Evolutionary conservation across 306 rosid species (phyloP).

Genomic region (Parietaria judaica): DNA sequence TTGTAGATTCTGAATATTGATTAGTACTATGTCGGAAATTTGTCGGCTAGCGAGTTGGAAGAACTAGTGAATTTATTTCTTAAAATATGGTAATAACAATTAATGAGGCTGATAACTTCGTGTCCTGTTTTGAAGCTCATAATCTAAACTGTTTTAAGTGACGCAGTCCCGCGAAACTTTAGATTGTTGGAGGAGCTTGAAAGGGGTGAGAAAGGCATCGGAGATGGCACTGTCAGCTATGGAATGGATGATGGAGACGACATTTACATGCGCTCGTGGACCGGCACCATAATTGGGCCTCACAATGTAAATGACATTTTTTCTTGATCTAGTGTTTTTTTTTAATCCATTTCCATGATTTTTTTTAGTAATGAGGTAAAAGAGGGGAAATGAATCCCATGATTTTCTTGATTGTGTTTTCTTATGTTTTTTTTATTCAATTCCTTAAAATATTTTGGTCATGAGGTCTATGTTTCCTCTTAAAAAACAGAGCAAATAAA

Average conservation of each 20-base stretch:
- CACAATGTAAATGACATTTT: conserved; percentile 59
- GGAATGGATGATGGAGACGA: conserved; percentile 99
- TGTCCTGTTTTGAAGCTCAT: conserved; percentile 10
- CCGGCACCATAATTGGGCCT: conserved; percentile 83
- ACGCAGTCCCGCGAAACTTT: conserved; percentile 95
- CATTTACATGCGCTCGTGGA: conserved; percentile 74
- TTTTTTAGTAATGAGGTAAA: too few relatives aligned
- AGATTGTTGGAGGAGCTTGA: conserved; percentile 99
- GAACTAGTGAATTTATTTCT: neutral
- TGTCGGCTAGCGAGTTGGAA: too few relatives aligned
- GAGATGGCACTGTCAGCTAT: conserved; percentile 89
- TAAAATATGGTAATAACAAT: neutral
- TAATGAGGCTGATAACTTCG: neutral
- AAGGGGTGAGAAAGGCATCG: conserved; percentile 92
- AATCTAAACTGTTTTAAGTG: conserved; percentile 15
- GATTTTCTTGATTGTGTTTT: too few relatives aligned
- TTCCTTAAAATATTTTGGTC: neutral
- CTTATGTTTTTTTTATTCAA: neutral
- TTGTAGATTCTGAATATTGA: too few relatives aligned
- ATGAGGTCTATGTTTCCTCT: neutral
- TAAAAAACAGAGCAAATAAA: neutral
- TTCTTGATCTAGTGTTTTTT: neutral
- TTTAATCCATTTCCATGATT: neutral
- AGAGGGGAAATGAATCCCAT: too few relatives aligned
- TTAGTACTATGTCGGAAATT: too few relatives aligned